Evolutionary conservation across 345 rosid species (phyloP).

Genomic region (Sonneratia alba): DNA sequence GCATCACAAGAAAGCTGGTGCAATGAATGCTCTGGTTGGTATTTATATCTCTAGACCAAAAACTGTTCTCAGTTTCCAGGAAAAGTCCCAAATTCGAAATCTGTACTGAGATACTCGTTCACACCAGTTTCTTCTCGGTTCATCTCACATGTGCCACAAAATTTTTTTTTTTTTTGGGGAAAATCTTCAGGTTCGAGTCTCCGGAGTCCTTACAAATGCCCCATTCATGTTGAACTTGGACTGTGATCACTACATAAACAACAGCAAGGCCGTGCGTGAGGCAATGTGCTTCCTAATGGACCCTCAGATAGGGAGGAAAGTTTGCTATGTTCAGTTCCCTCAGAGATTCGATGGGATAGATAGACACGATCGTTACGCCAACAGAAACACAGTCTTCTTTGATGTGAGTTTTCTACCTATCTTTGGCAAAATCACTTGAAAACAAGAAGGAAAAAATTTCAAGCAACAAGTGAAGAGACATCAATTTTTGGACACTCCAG

Average conservation of each 20-base stretch:
- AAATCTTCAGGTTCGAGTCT: conserved; percentile 48
- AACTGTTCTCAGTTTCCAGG: background rate
- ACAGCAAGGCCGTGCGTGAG: conserved; percentile 80
- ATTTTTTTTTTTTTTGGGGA: background rate
- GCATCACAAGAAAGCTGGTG: conserved; percentile 97
- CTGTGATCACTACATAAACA: conserved; percentile 81
- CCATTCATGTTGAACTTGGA: conserved; percentile 90
- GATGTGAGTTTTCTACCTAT: conserved; percentile 41
- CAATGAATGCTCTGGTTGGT: conserved; percentile 93
- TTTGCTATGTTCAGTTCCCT: conserved; percentile 26
- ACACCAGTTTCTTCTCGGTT: background rate
- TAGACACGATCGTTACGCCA: conserved; percentile 75
- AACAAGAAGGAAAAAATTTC: background rate
- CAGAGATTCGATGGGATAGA: conserved; percentile 86
- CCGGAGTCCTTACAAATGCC: conserved; percentile 77
- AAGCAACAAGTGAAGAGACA: background rate
- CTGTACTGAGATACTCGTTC: too few relatives aligned
- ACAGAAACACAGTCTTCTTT: conserved; percentile 84
- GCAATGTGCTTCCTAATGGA: conserved; percentile 97
- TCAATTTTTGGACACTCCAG: background rate
- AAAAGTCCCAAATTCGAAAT: too few relatives aligned
- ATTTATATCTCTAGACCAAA: background rate
- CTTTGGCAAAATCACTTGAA: background rate
- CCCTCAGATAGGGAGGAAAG: conserved; percentile 69
- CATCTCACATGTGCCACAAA: too few relatives aligned